phyloP scores from a whole-genome alignment of 345 rosid species.

The Viola odorata region DNA sequence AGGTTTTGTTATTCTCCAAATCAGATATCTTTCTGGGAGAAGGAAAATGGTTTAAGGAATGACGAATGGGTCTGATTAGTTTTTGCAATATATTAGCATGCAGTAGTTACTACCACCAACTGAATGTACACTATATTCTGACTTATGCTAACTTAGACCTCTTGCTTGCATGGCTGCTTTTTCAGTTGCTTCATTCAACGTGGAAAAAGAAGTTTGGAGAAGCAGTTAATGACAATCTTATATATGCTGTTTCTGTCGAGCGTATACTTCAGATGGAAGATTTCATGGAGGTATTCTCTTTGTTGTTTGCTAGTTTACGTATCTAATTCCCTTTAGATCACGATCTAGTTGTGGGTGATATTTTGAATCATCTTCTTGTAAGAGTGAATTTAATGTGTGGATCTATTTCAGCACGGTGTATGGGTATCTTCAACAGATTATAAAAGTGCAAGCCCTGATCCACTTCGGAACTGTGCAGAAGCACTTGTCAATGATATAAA shows the following conservation, averaged over 20 bases:
- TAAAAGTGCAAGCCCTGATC: slow-evolving; percentile 67
- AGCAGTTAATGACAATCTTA: slow-evolving; percentile 45
- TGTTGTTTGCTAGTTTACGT: background rate
- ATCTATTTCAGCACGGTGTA: slow-evolving; percentile 54
- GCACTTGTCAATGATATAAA: slow-evolving; percentile 67
- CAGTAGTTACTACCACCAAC: background rate
- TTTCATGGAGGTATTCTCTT: slow-evolving; percentile 63
- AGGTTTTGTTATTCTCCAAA: no score
- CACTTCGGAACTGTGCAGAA: slow-evolving; percentile 70
- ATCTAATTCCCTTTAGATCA: background rate
- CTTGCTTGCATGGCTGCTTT: background rate
- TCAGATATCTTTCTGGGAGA: no score
- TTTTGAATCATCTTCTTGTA: background rate
- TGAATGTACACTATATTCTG: background rate
- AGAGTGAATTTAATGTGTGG: slow-evolving; percentile 8
- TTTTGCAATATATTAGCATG: no score
- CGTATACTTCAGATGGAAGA: slow-evolving; percentile 81
- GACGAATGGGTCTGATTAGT: no score
- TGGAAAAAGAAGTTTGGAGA: slow-evolving; percentile 80
- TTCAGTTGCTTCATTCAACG: slow-evolving; percentile 54
- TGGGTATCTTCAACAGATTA: slow-evolving; percentile 82
- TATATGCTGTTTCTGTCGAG: slow-evolving; percentile 59
- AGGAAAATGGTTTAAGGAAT: no score
- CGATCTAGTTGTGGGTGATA: background rate
- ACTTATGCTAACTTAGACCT: background rate